Evolutionary conservation across 2,329 filamentous ascomycete genomes (phyloP).

Genomic region (Camillea tinctor): DNA sequence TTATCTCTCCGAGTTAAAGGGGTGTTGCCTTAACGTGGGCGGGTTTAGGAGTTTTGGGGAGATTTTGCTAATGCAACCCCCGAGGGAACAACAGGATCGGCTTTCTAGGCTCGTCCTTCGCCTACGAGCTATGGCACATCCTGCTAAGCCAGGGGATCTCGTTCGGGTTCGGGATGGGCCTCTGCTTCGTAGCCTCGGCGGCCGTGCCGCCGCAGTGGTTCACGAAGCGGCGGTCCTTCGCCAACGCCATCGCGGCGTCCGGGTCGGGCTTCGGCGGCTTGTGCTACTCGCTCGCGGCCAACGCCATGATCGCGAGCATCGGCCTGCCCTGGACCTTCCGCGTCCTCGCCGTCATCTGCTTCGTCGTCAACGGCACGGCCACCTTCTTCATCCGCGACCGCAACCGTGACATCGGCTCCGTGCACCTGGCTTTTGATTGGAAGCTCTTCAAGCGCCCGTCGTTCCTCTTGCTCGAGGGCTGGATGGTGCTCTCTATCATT

Average conservation of each 20-base stretch:
- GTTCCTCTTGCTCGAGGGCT: conserved; percentile 64
- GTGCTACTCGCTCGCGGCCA: conserved; percentile 64
- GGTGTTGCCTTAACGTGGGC: too few species aligned
- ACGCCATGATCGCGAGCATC: conserved; percentile 65
- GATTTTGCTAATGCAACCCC: not conserved
- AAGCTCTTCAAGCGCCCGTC: conserved; percentile 59
- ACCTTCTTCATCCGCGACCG: conserved; percentile 66
- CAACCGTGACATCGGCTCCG: conserved; percentile 68
- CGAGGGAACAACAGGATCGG: conserved; percentile 39
- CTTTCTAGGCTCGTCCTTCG: conserved; percentile 70
- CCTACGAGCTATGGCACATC: conserved; percentile 69
- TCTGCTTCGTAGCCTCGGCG: conserved; percentile 69
- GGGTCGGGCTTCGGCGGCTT: conserved; percentile 75
- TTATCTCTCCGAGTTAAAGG: too few species aligned
- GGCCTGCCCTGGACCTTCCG: conserved; percentile 60
- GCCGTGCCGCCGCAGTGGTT: conserved; percentile 75
- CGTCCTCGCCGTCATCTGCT: conserved; percentile 43
- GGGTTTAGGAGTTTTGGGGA: too few species aligned
- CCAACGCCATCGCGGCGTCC: conserved; percentile 66
- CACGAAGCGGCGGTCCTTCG: conserved; percentile 62
- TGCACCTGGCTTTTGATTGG: conserved; percentile 65
- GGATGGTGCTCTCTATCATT: conserved; percentile 70
- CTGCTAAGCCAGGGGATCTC: conserved; percentile 72
- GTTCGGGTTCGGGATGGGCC: conserved; percentile 77
- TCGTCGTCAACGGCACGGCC: conserved; percentile 54